A percentile compares a stretch with the other conserved stretches of the same genome.
These are phyloP conservation scores for Aureobasidium namibiae DNA, from an alignment of 2,329 filamentous ascomycete species.

Conservation along the genomic window DNA sequence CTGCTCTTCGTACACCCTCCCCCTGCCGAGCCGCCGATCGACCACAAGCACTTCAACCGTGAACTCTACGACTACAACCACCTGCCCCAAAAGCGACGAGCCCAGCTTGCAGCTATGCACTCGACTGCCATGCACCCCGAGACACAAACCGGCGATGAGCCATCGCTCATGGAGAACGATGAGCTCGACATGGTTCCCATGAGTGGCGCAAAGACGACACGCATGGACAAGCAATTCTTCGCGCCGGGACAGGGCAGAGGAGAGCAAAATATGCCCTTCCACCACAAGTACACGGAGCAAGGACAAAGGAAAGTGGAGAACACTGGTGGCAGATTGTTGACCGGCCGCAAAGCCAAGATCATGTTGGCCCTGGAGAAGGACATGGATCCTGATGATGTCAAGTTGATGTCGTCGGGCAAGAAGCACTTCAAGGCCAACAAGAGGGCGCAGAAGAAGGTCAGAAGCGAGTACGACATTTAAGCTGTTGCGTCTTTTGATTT, in stretches of 20 bases:
- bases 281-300: slow-evolving; percentile 79
- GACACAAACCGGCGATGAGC: slow-evolving; percentile 17
- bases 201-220: slow-evolving; percentile 61
- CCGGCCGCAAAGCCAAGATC: slow-evolving; percentile 71
- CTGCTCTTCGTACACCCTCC: slow-evolving; percentile 87
- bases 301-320: slow-evolving; percentile 39
- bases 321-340: slow-evolving; percentile 58
- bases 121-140: slow-evolving; percentile 25
- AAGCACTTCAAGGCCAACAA: slow-evolving; percentile 88
- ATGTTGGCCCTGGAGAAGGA: slow-evolving; percentile 79
- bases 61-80: slow-evolving; percentile 80
- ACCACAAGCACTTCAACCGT: slow-evolving; percentile 71
- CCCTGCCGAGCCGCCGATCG: slow-evolving; percentile 55
- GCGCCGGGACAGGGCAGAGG: slow-evolving; percentile 52
- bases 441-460: slow-evolving; percentile 33
- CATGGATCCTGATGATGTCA: slow-evolving; percentile 56
- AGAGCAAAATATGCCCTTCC: slow-evolving; percentile 73
- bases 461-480: slow-evolving; percentile 14
- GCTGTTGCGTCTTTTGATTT: neutral
- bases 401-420: slow-evolving; percentile 50
- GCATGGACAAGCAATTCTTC: slow-evolving; percentile 87
- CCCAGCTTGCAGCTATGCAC: slow-evolving; percentile 44
- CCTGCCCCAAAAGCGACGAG: slow-evolving; percentile 72
- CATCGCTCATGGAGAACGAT: slow-evolving; percentile 32
- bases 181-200: slow-evolving; percentile 43